Evolutionary conservation across 352 stramenopile species (phyloP).

Genomic region (Elongisporangium senticosum): DNA sequence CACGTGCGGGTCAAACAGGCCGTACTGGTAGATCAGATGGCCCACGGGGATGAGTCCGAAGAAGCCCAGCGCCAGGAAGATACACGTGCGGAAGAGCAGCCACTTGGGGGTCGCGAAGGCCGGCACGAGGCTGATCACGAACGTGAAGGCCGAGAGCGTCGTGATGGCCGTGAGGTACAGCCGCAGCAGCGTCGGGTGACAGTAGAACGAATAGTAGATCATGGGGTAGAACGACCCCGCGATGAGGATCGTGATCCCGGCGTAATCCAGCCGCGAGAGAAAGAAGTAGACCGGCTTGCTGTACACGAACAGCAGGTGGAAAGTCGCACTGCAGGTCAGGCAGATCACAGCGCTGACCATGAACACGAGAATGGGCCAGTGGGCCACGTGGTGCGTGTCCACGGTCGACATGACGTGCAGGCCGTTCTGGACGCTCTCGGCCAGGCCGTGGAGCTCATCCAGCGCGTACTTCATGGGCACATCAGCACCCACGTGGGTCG

Average conservation of each 20-base stretch:
- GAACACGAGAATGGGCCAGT: constrained; percentile 85
- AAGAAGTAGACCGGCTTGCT: constrained; percentile 69
- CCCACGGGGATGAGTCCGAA: constrained; percentile 73
- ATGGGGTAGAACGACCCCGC: constrained; percentile 82
- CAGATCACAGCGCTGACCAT: constrained; percentile 81
- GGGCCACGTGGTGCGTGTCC: constrained; percentile 65
- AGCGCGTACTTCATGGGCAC: constrained; percentile 71
- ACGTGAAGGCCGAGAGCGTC: constrained; percentile 59
- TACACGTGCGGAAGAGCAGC: constrained; percentile 58
- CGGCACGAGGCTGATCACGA: constrained; percentile 63
- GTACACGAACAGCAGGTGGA: constrained; percentile 84
- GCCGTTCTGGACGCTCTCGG: constrained; percentile 76
- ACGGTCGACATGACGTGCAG: constrained; percentile 66
- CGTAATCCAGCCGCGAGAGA: constrained; percentile 78
- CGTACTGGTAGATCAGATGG: constrained; percentile 73
- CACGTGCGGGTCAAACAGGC: constrained; percentile 75
- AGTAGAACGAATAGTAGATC: constrained; percentile 90
- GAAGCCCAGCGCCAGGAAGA: constrained; percentile 81
- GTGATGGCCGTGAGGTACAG: constrained; percentile 67
- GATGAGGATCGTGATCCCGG: constrained; percentile 84
- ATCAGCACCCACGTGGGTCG: constrained; percentile 68
- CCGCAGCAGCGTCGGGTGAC: constrained; percentile 54
- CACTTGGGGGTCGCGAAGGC: constrained; percentile 70
- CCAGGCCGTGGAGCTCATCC: constrained; percentile 63
- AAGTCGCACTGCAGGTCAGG: constrained; percentile 73